Conservation (phyloP, 2,329 filamentous ascomycete genomes). For the Cladophialophora psammophila region DNA sequence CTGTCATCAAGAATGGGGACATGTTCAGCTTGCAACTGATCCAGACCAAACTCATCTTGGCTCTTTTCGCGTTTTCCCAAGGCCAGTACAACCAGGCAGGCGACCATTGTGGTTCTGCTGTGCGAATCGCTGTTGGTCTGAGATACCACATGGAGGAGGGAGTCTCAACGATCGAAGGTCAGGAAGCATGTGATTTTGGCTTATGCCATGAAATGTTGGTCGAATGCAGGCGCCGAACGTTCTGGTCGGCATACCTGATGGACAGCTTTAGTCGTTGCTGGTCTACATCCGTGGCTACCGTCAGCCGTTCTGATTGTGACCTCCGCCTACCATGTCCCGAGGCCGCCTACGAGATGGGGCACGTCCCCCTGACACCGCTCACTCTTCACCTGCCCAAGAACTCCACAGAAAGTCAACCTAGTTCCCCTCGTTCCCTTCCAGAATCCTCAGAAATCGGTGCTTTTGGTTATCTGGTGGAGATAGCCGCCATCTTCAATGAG, state of each 20-base stretch:
- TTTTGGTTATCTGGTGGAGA: conserved; percentile 35
- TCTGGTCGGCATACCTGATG: conserved; percentile 75
- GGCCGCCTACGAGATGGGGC: conserved; percentile 67
- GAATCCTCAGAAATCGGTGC: conserved; percentile 22
- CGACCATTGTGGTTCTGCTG: conserved; percentile 69
- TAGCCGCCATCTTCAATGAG: conserved; percentile 38
- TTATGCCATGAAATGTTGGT: conserved; percentile 65
- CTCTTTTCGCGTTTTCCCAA: conserved; percentile 70
- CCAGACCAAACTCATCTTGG: conserved; percentile 71
- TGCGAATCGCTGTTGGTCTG: conserved; percentile 66
- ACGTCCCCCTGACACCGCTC: conserved; percentile 63
- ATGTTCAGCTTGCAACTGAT: conserved; percentile 68
- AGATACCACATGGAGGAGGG: conserved; percentile 70
- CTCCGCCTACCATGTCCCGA: conserved; percentile 70
- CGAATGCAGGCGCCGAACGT: conserved; percentile 73
- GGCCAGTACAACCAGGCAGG: conserved; percentile 67
- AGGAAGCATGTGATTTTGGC: conserved; percentile 61
- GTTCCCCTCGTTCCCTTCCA: not conserved
- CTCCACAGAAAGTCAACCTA: not conserved
- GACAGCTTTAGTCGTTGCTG: conserved; percentile 71
- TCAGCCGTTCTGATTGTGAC: conserved; percentile 71
- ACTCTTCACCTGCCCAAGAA: conserved; percentile 7
- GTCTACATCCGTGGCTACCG: conserved; percentile 60
- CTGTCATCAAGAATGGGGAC: conserved; percentile 60
- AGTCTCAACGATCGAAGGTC: conserved; percentile 56